Evolutionary conservation across 2,329 filamentous ascomycete genomes (phyloP).

Genomic region (Trichoderma koningii): DNA sequence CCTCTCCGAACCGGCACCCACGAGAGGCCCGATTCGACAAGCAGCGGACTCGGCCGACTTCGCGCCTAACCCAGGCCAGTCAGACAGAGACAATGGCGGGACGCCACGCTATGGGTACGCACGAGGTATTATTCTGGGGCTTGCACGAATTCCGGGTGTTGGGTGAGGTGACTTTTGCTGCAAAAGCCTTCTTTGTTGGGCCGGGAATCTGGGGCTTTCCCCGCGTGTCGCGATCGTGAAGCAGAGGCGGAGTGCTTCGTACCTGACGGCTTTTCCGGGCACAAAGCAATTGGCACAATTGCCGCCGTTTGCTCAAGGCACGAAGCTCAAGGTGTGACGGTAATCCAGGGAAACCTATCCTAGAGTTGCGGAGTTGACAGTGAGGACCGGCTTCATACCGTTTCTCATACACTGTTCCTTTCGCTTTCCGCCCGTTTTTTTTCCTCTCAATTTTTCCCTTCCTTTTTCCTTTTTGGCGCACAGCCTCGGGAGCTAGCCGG

Average conservation of each 20-base stretch:
- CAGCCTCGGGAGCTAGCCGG: not conserved
- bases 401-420: not conserved
- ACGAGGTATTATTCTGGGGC: not conserved
- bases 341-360: not conserved
- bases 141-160: not conserved
- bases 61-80: not conserved
- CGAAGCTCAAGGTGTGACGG: too few species aligned
- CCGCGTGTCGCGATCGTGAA: not conserved
- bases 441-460: not conserved
- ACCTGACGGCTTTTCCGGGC: not conserved
- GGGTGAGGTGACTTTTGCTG: not conserved
- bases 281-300: not conserved
- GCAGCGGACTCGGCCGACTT: not conserved
- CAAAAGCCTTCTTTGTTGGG: not conserved
- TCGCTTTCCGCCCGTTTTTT: too few species aligned
- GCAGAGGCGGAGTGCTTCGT: not conserved
- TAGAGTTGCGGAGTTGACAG: not conserved
- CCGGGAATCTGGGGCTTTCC: constrained; percentile 11
- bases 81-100: not conserved
- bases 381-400: not conserved
- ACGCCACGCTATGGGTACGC: not conserved
- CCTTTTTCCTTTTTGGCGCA: not conserved
- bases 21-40: not conserved
- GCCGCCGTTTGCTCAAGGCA: too few species aligned
- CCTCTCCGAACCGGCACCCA: not conserved